Base-by-base conservation (phyloP, 1,284 basidiomycete genomes). In the Tranzscheliella williamsii region DNA sequence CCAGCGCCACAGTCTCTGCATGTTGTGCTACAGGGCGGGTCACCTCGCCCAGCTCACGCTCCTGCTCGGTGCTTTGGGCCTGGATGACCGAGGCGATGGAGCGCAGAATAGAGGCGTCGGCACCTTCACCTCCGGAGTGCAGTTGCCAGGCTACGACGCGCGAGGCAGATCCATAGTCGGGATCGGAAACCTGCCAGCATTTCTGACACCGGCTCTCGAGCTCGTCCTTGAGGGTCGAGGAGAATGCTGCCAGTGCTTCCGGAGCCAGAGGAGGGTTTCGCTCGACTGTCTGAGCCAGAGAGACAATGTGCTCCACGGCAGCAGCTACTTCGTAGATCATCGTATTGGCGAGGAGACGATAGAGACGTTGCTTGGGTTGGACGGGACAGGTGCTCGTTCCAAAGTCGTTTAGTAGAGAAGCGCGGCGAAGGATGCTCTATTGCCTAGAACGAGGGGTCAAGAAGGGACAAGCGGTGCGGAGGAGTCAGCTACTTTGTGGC, bases 271-370 rank as follows among this genome's bases (percentile, higher is more conserved):
- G 44, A 9, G 37, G 38, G 2, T 22, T 5, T 2, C 42, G 44
- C 23, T 56, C 36, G 30, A 42, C 27, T 3, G 31, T 13, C 21
- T 38, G 29, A 18, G 60, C 39, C 31, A 65, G 61, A 18, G 36
- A 33, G 31, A 46, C 24, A 24, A 68, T 48, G 52, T 65, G 50
- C 4, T 51, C 46, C 34, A 62, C 57, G 16, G 60, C 62, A 11
- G 65, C 65, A 6, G 50, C 46, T 16, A 68, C 54, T 49, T 68
- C 65, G 46, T 52, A 50, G 45, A 64, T 53, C 65, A 68, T 68
- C n/a, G n/a, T n/a, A 29, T 36, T 35, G 42, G 9, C 17, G 32
- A 37, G 32, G n/a, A n/a, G n/a, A n/a, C n/a, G n/a, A n/a, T n/a
- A n/a, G n/a, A n/a, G n/a, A n/a, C n/a, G n/a, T n/a, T n/a, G n/a